Conservation (phyloP, 495 filamentous ascomycete species). For the Gamarada debralockiae region DNA sequence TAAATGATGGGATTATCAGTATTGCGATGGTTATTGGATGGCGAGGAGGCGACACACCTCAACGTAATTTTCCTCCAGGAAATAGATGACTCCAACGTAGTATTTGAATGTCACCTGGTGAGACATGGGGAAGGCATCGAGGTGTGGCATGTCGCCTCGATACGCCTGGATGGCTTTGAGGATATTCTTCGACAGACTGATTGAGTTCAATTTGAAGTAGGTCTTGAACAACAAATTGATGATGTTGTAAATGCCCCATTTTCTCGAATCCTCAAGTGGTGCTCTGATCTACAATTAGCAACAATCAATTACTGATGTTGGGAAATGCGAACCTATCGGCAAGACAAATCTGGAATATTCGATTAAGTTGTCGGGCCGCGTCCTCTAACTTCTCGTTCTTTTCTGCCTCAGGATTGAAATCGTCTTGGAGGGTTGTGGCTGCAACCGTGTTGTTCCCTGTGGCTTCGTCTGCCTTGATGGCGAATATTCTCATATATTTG, state of each 20-base stretch:
- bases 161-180: constrained; percentile 74
- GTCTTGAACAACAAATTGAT: constrained; percentile 95
- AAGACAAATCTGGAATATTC: constrained; percentile 83
- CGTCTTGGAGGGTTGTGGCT: constrained; percentile 61
- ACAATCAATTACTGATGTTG: no score
- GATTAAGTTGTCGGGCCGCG: constrained; percentile 80
- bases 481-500: constrained; percentile 80
- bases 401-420: constrained; percentile 64
- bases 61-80: constrained; percentile 88
- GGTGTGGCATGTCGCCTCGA: constrained; percentile 66
- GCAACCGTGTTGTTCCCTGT: constrained; percentile 40
- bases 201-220: constrained; percentile 91
- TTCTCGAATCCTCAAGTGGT: constrained; percentile 81
- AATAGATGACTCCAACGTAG: constrained; percentile 83
- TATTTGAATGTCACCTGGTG: constrained; percentile 97
- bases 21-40: neutral
- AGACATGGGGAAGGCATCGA: constrained; percentile 73
- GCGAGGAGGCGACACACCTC: constrained; percentile 44
- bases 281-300: constrained; percentile 51
- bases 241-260: constrained; percentile 94
- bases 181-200: constrained; percentile 86
- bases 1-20: constrained; percentile 27
- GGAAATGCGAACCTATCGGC: constrained; percentile 77
- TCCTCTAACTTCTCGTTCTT: constrained; percentile 84
- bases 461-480: constrained; percentile 79